phyloP scores from a whole-genome alignment of 192 early-diverging fungal species.

The Umbelopsis sp. region DNA sequence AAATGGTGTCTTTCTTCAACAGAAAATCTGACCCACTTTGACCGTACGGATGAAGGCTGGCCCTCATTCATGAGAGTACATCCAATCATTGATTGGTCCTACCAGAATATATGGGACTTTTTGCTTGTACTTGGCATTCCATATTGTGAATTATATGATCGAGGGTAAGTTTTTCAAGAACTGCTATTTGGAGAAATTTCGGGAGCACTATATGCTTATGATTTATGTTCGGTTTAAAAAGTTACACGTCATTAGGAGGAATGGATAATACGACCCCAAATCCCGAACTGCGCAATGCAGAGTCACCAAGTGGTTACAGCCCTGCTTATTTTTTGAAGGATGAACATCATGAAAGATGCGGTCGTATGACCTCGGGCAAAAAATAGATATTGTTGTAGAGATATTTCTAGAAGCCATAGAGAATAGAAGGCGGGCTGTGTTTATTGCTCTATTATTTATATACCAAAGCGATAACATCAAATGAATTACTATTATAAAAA shows the following conservation, averaged over 20 bases:
- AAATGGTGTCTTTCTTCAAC: constrained; percentile 1
- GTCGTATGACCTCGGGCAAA: constrained; percentile 2
- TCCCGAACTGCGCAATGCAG: constrained; percentile 65
- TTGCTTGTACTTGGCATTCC: constrained; percentile 64
- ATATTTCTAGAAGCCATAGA: neutral
- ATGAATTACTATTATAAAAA: neutral
- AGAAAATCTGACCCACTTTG: constrained; percentile 60
- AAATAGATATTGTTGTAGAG: neutral
- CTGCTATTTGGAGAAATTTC: no score
- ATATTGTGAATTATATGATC: constrained; percentile 90
- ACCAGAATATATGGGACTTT: constrained; percentile 83
- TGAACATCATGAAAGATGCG: constrained; percentile 53
- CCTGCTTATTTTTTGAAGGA: constrained; percentile 67
- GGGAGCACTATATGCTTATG: neutral
- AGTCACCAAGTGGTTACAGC: constrained; percentile 47
- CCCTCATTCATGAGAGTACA: constrained; percentile 89
- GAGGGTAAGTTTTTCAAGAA: constrained; percentile 58
- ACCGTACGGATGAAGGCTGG: constrained; percentile 86
- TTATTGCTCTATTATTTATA: neutral
- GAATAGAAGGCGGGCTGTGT: neutral
- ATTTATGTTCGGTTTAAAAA: constrained; percentile 24
- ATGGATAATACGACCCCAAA: constrained; percentile 84
- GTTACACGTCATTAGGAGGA: constrained; percentile 92
- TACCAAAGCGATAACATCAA: neutral
- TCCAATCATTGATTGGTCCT: constrained; percentile 91